Evolutionary conservation across 2,329 filamentous ascomycete genomes (phyloP), one percentile per base, ranked within the genome.

Genomic region (Ceratocystis lukuohia): DNA sequence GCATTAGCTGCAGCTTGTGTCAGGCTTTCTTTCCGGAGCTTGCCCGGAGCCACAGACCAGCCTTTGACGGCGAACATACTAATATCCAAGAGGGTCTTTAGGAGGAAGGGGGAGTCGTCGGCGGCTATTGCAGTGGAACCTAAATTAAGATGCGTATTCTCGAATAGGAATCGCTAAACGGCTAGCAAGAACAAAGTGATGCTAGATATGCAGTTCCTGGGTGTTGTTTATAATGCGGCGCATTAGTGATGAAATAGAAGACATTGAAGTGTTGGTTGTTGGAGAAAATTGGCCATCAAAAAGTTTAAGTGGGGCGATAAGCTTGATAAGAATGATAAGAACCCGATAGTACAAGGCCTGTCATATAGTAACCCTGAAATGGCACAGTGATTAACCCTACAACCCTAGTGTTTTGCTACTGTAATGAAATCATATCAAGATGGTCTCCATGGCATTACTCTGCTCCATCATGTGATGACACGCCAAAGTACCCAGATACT

Each of bases 41-140:
- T 79, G 70, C 85, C 83, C 69, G 87, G 82, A 66, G 89, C 84
- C 45, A 96, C 81, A 48, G 90, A 90, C 92, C 93, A 96, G 71
- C 94, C 94, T 72, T 89, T 89, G 37, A 97, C 92, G 8, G 91
- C 87, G 75, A 97, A 97, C 93, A 97, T 93, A 4, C 33, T 37
- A 4, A 37, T 37, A 12, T 12, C 33, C 33, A 12, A 10, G 33
- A 37, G 33, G 66, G 61, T 70, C 7, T 50, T 50, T 7, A 15
- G 46, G 46, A 50, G 46, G 15, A 22, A n/a, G 15, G 33, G 5
- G 33, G 10, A 37, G 33, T 37, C 10, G 33, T 37, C 8, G 33
- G 33, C 8, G 3, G 33, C 33, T 37, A 37, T 37, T 37, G 33
- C 33, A 37, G 10, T 10, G 33, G 8, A 12, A 37, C 33, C 3